Percentiles rank a stretch among this genome's conserved stretches.
Conservation (phyloP, 2,329 filamentous ascomycete species). For the Talaromyces rugulosus region DNA sequence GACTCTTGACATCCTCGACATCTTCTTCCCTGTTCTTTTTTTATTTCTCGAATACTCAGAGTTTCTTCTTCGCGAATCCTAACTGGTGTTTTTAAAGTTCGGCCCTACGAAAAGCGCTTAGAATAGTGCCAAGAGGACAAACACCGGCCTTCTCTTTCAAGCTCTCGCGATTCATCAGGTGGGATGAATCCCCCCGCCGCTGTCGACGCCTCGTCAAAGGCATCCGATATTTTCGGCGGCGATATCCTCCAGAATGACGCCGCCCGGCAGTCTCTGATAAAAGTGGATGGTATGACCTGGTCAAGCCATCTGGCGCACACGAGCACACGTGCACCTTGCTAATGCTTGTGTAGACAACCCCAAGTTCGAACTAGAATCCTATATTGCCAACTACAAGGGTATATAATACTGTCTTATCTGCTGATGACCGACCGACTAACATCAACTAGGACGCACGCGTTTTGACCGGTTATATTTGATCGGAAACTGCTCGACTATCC, state of each 20-base stretch:
- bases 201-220: neutral
- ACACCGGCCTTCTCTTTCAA: neutral
- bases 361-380: conserved; percentile 87
- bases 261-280: neutral
- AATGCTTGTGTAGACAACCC: conserved; percentile 58
- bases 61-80: no score
- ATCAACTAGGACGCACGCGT: conserved; percentile 65
- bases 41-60: neutral
- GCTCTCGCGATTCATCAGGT: neutral
- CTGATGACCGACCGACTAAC: neutral
- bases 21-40: neutral
- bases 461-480: conserved; percentile 79
- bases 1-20: neutral
- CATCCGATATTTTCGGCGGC: neutral
- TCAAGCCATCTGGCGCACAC: neutral
- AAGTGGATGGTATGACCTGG: conserved; percentile 9
- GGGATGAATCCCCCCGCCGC: neutral
- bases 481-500: conserved; percentile 68
- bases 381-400: conserved; percentile 87
- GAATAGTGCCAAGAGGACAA: neutral
- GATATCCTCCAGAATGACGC: neutral
- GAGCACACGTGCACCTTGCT: neutral
- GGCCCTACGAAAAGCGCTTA: neutral
- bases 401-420: conserved; percentile 10
- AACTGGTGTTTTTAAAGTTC: neutral